Conservation (phyloP, 306 rosid species). For the Cicer arietinum region DNA sequence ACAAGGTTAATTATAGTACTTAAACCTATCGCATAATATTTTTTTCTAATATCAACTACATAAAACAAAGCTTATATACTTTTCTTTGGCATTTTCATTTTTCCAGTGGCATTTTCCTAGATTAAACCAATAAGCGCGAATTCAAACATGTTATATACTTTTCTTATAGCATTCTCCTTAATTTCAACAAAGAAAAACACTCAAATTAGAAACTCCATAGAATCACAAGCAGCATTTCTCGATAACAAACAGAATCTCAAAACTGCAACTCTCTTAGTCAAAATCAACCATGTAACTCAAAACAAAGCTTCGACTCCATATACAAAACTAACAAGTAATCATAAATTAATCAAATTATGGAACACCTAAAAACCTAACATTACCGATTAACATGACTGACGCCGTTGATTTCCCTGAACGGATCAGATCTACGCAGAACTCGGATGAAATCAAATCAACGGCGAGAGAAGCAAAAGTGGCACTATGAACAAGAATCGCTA, state of each 20-base stretch:
- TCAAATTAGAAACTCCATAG: neutral
- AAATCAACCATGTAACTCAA: neutral
- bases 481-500: conserved; percentile 44
- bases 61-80: neutral
- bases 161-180: neutral
- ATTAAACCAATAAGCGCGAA: neutral
- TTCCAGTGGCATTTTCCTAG: neutral
- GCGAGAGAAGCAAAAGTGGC: conserved; percentile 45
- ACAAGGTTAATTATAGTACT: neutral
- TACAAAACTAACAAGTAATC: conserved; percentile 22
- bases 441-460: conserved; percentile 46
- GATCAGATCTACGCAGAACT: conserved; percentile 62
- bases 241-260: neutral
- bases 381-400: conserved; percentile 67
- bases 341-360: neutral
- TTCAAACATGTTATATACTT: neutral
- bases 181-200: neutral
- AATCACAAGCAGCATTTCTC: conserved; percentile 6
- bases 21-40: neutral
- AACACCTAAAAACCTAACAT: conserved; percentile 1
- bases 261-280: neutral
- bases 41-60: neutral
- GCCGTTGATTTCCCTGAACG: conserved; percentile 46
- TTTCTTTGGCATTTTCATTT: neutral
- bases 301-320: conserved; percentile 24